These are phyloP conservation scores for Zygnema cylindricum DNA, from an alignment of 139 green algal genomes.

Conservation along the genomic window DNA sequence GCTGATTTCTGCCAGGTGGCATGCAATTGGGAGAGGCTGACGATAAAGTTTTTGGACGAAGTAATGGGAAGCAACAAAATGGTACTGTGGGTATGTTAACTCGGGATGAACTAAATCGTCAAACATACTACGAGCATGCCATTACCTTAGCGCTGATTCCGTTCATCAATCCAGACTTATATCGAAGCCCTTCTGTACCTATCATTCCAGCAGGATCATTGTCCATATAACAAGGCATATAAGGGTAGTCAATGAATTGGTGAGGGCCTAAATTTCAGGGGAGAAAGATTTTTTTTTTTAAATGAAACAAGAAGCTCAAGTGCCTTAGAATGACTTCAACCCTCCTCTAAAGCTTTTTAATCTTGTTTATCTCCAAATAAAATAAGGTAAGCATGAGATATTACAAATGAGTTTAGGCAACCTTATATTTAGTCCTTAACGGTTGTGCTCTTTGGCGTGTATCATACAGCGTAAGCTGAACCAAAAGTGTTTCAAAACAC, in stretches of 20 bases:
- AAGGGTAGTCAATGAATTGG: not conserved
- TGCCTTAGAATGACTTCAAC: too few relatives aligned
- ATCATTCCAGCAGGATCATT: conserved; percentile 19
- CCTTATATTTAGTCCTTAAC: too few relatives aligned
- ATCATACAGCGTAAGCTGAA: too few relatives aligned
- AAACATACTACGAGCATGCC: conserved; percentile 41
- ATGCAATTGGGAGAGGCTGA: conserved; percentile 47
- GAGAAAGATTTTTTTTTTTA: too few relatives aligned
- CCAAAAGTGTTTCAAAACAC: too few relatives aligned
- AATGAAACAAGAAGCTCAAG: too few relatives aligned
- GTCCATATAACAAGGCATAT: conserved; percentile 5
- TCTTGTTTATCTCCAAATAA: too few relatives aligned
- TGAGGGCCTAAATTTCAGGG: not conserved
- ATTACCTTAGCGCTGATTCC: conserved; percentile 36
- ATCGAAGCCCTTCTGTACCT: conserved; percentile 27
- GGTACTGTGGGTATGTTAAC: conserved; percentile 29
- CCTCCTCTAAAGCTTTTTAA: too few relatives aligned
- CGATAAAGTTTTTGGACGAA: conserved; percentile 29
- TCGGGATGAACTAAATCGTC: conserved; percentile 15
- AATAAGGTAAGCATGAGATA: too few relatives aligned
- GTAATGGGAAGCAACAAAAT: conserved; percentile 30
- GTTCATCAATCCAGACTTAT: conserved; percentile 20
- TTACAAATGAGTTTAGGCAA: too few relatives aligned
- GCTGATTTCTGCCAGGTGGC: conserved; percentile 13
- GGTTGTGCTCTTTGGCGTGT: too few relatives aligned